These are phyloP conservation scores for Cryptococcus amylolentus DNA, from an alignment of 1,284 basidiomycete genomes.

Conservation along the genomic window DNA sequence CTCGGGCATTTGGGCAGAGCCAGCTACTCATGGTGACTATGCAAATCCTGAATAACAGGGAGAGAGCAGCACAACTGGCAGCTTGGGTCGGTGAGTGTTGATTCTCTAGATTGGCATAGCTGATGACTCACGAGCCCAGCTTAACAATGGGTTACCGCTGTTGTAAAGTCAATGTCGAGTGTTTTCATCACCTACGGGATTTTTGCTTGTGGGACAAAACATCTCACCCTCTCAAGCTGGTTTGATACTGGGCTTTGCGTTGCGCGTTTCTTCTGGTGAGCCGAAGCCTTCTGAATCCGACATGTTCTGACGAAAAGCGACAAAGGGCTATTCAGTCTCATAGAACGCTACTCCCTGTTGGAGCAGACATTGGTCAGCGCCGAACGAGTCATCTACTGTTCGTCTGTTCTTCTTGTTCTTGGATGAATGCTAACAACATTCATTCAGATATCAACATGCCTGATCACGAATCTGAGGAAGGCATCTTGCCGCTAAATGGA, in stretches of 20 bases:
- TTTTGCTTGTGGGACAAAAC: conserved; percentile 48
- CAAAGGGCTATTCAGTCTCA: conserved; percentile 32
- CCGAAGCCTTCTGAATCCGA: background rate
- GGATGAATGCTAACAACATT: conserved; percentile 47
- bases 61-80: conserved; percentile 31
- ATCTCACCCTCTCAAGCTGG: conserved; percentile 50
- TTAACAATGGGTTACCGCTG: conserved; percentile 36
- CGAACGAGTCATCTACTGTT: conserved; percentile 52
- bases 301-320: background rate
- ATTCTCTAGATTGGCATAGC: background rate
- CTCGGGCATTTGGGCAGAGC: conserved; percentile 47
- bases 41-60: conserved; percentile 36
- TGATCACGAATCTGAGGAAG: conserved; percentile 25
- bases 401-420: conserved; percentile 2
- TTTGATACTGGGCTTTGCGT: conserved; percentile 50
- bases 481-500: conserved; percentile 48
- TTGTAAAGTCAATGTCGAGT: conserved; percentile 32
- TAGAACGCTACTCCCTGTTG: conserved; percentile 28
- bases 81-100: conserved; percentile 29
- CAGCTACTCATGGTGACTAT: conserved; percentile 40
- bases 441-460: conserved; percentile 35
- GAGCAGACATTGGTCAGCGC: conserved; percentile 47
- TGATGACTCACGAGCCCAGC: conserved; percentile 4
- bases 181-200: conserved; percentile 44
- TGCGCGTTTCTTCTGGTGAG: conserved; percentile 43